Conservation (phyloP, 2,329 filamentous ascomycete genomes). For the Aspergillus sp. region DNA sequence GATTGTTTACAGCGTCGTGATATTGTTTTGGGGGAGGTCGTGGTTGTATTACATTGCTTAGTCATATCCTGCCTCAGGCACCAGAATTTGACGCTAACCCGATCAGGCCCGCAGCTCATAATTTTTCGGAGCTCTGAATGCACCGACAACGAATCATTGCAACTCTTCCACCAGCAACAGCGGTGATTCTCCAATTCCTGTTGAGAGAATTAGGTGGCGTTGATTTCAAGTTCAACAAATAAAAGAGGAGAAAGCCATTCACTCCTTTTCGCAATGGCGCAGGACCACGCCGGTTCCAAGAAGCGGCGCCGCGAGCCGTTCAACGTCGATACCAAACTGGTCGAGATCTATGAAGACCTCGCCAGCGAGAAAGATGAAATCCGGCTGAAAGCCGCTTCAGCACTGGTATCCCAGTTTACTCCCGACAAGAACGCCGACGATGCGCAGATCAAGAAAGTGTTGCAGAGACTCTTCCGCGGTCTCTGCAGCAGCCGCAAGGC, state of each 20-base stretch:
- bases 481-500: conserved; percentile 88
- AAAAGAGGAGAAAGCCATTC: neutral
- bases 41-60: neutral
- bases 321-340: conserved; percentile 44
- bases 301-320: conserved; percentile 42
- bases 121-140: conserved; percentile 17
- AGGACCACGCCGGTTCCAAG: conserved; percentile 21
- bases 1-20: too few relatives aligned
- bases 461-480: conserved; percentile 74
- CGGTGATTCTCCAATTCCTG: neutral
- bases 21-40: neutral
- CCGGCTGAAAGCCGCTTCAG: conserved; percentile 44
- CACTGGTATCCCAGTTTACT: conserved; percentile 44
- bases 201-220: neutral
- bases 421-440: conserved; percentile 37
- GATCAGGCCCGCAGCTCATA: conserved; percentile 13
- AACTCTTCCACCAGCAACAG: neutral
- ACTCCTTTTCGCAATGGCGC: conserved; percentile 24
- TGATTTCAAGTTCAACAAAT: neutral
- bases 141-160: conserved; percentile 2
- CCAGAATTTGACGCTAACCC: conserved; percentile 19
- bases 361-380: conserved; percentile 47
- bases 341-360: conserved; percentile 50
- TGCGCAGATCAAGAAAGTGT: conserved; percentile 40
- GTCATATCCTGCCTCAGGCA: neutral